phyloP scores from a whole-genome alignment of 1,284 basidiomycete genomes.

The Ganoderma boninense region DNA sequence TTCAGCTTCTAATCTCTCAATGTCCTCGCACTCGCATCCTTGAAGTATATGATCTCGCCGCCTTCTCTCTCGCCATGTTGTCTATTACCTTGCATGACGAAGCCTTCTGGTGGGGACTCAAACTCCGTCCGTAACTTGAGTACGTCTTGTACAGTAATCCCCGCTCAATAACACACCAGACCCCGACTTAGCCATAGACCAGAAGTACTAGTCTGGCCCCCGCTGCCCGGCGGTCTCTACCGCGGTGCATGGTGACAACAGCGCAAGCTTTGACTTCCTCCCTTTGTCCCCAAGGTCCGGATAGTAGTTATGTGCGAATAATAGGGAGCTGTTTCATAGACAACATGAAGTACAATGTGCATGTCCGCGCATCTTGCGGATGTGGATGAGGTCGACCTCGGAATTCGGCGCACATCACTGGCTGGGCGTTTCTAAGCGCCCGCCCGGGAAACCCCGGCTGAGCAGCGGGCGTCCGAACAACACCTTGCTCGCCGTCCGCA shows the following conservation, averaged over 20 bases:
- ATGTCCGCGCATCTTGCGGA: neutral
- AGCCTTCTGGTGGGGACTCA: neutral
- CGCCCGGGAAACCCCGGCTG: constrained; percentile 31
- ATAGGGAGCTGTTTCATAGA: neutral
- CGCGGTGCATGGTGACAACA: too few relatives aligned
- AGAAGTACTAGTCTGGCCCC: too few relatives aligned
- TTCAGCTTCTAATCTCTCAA: neutral
- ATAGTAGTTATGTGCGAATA: neutral
- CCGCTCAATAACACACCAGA: too few relatives aligned
- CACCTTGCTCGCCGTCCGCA: constrained; percentile 35
- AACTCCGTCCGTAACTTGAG: too few relatives aligned
- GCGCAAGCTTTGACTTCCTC: neutral
- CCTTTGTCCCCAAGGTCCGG: neutral
- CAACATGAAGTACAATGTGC: neutral
- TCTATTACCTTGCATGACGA: neutral
- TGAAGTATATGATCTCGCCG: neutral
- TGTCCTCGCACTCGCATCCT: neutral
- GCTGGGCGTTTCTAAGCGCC: constrained; percentile 16
- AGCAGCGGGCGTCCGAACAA: constrained; percentile 29
- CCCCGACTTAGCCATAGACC: too few relatives aligned
- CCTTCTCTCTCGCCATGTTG: neutral
- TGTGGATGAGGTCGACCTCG: neutral
- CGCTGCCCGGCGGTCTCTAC: too few relatives aligned
- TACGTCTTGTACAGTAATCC: too few relatives aligned
- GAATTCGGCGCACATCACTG: constrained; percentile 22